Conservation (phyloP, 139 green algal genomes). For the Dunaliella sp. region DNA sequence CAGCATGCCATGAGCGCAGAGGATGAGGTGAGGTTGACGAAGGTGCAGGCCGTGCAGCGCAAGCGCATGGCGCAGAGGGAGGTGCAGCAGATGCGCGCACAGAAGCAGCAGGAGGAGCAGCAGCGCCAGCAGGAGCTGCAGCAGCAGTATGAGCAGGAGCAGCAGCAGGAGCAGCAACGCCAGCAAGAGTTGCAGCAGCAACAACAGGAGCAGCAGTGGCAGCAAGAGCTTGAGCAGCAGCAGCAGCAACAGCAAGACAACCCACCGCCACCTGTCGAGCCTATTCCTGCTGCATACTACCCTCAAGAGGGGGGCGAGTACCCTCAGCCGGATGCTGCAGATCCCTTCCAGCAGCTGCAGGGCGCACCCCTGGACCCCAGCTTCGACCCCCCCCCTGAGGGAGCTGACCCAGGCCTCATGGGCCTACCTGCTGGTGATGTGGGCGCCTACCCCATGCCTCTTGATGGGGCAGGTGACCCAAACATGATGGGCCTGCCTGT, state of each 20-base stretch:
- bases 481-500: not conserved
- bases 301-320: not conserved
- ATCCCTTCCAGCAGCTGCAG: not conserved
- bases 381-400: not conserved
- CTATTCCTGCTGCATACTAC: not conserved
- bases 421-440: not conserved
- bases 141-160: not conserved
- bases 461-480: not conserved
- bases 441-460: not conserved
- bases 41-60: not conserved
- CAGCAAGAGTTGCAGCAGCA: not conserved
- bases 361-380: not conserved
- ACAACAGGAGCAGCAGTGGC: not conserved
- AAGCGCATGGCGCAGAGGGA: not conserved
- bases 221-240: slow-evolving; percentile 1
- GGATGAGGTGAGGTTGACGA: not conserved
- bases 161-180: not conserved
- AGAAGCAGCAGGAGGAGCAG: not conserved
- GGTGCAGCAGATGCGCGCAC: not conserved
- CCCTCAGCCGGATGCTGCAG: not conserved
- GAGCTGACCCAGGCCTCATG: not conserved
- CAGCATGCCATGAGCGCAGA: no score
- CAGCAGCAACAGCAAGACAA: not conserved
- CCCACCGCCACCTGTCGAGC: not conserved
- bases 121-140: not conserved